Conservation (phyloP, 2,329 filamentous ascomycete genomes). For the Zymoseptoria tritici region DNA sequence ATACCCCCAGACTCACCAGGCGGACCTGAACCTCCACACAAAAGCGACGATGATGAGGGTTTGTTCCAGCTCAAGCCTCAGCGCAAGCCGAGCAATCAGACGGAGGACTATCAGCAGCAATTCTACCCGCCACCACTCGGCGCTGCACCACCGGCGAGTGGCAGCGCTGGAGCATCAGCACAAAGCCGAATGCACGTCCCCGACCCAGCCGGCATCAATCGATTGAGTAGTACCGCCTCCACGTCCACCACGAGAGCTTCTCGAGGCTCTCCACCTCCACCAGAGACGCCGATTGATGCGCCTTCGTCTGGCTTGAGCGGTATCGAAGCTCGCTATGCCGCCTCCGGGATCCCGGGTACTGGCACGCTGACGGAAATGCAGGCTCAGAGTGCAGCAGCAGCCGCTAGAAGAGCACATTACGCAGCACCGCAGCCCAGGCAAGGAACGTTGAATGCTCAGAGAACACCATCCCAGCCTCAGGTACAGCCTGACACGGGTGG, state of each 20-base stretch:
- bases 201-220: slow-evolving; percentile 49
- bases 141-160: slow-evolving; percentile 17
- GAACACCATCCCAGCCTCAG: slow-evolving; percentile 20
- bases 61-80: slow-evolving; percentile 55
- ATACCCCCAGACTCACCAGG: slow-evolving; percentile 76
- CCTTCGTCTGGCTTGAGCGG: slow-evolving; percentile 46
- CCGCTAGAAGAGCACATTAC: slow-evolving; percentile 76
- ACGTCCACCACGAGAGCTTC: slow-evolving; percentile 88
- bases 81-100: slow-evolving; percentile 15
- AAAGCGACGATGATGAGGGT: slow-evolving; percentile 58
- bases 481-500: slow-evolving; percentile 44
- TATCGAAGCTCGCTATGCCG: slow-evolving; percentile 86
- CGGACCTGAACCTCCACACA: slow-evolving; percentile 61
- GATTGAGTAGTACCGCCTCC: slow-evolving; percentile 74
- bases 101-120: slow-evolving; percentile 40
- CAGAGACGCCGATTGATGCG: slow-evolving; percentile 72
- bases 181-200: slow-evolving; percentile 42
- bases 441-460: slow-evolving; percentile 34
- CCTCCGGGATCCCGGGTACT: slow-evolving; percentile 80
- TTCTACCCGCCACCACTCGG: slow-evolving; percentile 52
- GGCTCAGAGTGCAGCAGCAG: slow-evolving; percentile 69
- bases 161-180: slow-evolving; percentile 7
- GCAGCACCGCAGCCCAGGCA: slow-evolving; percentile 34
- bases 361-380: slow-evolving; percentile 71
- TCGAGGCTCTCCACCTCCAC: slow-evolving; percentile 86